Conservation (phyloP, 495 filamentous ascomycete species). For the Daldinia loculata region DNA sequence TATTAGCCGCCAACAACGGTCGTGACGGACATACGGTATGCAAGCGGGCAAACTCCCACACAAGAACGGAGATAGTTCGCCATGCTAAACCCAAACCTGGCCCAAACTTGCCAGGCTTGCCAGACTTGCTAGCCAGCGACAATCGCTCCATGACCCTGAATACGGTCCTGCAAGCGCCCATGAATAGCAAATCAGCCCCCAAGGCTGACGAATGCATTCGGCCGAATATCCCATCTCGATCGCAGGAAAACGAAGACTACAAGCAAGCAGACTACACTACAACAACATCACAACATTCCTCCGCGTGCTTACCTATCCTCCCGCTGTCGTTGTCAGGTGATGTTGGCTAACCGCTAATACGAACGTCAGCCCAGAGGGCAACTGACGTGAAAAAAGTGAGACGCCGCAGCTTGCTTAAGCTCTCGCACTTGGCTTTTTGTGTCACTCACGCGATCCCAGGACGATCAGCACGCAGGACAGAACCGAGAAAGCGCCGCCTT, state of each 20-base stretch:
- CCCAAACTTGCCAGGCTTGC: neutral
- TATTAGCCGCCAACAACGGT: conserved; percentile 35
- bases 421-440: conserved; percentile 17
- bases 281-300: neutral
- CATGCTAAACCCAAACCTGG: conserved; percentile 10
- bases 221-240: conserved; percentile 26
- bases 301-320: neutral
- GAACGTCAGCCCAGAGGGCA: conserved; percentile 20
- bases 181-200: conserved; percentile 12
- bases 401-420: conserved; percentile 5
- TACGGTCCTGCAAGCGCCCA: conserved; percentile 25
- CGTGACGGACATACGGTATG: conserved; percentile 27
- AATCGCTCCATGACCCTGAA: conserved; percentile 23
- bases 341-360: neutral
- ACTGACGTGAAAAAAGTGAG: conserved; percentile 13
- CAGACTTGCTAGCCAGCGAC: conserved; percentile 9
- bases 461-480: conserved; percentile 36
- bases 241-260: neutral
- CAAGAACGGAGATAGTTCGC: conserved; percentile 30
- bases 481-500: conserved; percentile 49
- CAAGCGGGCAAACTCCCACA: conserved; percentile 17
- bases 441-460: conserved; percentile 16
- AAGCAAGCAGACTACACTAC: neutral
- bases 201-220: conserved; percentile 30
- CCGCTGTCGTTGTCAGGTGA: neutral